Evolutionary conservation across 306 rosid genomes (phyloP), one percentile per base, ranked within the genome.

Genomic region (Casuarina glauca): DNA sequence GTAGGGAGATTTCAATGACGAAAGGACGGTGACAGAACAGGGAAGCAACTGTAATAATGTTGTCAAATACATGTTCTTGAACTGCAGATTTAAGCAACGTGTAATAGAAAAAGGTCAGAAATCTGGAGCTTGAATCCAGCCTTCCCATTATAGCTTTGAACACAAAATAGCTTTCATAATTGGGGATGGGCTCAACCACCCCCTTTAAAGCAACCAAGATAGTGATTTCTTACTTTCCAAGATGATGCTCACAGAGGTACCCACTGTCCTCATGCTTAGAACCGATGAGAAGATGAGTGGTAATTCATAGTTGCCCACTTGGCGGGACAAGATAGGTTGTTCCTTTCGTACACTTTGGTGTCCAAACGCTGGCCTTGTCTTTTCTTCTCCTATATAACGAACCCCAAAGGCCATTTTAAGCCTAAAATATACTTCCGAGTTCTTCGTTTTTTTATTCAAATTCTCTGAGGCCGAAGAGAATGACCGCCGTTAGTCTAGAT

Each of bases 401-500:
- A 51, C 57, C 53, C 36, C 32, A 48, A 49, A 32, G 53, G 50
- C 78, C 26, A 44, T 57, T 70, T 35, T 44, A 45, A 15, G 43
- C 80, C 52, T 2, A 58, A 58, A 41, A 48, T 9, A 60, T 46
- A 20, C 50, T 35, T 6, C 32, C 42, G 70, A 48, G 9, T 81
- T 75, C 76, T 79, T 51, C 72, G 19, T 53, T 64, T 53, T 64
- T 77, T 69, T 64, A 1, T 80, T 74, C 52, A 9, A 4, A 66
- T 63, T 75, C 6, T 36, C 60, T 58, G 76, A 74, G 74, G 81
- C 26, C 74, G 38, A 87, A 75, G 77, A 66, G 6, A 74, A 89
- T 85, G 89, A 82, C 92, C 38, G 55, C 91, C 89, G 80, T 88
- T 50, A 70, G 87, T 67, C 74, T 89, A 53, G 84, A 60, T 46